Conservation (phyloP, 176 grass and related monocot species). For the Triticum monococcum region DNA sequence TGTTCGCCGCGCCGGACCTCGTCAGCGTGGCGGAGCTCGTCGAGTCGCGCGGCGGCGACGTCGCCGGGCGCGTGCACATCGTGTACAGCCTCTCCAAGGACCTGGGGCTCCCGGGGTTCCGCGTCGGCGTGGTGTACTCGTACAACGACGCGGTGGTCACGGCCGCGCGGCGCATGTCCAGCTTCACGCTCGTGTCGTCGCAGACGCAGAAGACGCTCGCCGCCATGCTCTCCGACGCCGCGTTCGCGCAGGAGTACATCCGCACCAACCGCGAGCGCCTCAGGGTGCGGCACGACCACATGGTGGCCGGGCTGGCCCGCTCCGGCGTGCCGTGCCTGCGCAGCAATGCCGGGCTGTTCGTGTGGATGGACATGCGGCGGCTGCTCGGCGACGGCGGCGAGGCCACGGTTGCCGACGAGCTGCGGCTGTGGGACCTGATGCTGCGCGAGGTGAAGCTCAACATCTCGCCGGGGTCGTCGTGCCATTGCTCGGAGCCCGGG, state of each 20-base stretch:
- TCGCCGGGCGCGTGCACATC: slow-evolving; percentile 67
- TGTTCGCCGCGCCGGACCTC: slow-evolving; percentile 63
- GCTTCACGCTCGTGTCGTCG: slow-evolving; percentile 91
- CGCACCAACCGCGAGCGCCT: slow-evolving; percentile 62
- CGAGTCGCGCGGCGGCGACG: slow-evolving; percentile 6
- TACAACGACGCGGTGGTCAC: slow-evolving; percentile 83
- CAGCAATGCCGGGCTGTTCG: slow-evolving; percentile 79
- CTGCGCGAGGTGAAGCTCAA: slow-evolving; percentile 65
- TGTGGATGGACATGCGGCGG: slow-evolving; percentile 80
- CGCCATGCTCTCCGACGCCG: slow-evolving; percentile 60
- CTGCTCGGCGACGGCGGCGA: slow-evolving; percentile 23
- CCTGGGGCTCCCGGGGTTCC: slow-evolving; percentile 76
- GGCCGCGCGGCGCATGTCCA: slow-evolving; percentile 81
- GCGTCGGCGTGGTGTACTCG: slow-evolving; percentile 76
- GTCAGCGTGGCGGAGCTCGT: slow-evolving; percentile 79
- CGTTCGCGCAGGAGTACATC: slow-evolving; percentile 61
- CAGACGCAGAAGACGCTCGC: slow-evolving; percentile 85
- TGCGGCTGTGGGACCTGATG: slow-evolving; percentile 66
- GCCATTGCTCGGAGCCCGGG: slow-evolving; percentile 77
- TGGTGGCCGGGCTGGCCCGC: slow-evolving; percentile 47
- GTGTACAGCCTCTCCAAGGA: slow-evolving; percentile 96
- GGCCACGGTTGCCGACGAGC: slow-evolving; percentile 42
- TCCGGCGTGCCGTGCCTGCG: slow-evolving; percentile 67
- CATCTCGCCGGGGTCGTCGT: slow-evolving; percentile 85
- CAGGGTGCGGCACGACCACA: slow-evolving; percentile 51